Percentiles rank a stretch among this genome's conserved stretches.
Evolutionary conservation across 139 green algal species (phyloP).

Genomic region (Haematococcus lacustris): DNA sequence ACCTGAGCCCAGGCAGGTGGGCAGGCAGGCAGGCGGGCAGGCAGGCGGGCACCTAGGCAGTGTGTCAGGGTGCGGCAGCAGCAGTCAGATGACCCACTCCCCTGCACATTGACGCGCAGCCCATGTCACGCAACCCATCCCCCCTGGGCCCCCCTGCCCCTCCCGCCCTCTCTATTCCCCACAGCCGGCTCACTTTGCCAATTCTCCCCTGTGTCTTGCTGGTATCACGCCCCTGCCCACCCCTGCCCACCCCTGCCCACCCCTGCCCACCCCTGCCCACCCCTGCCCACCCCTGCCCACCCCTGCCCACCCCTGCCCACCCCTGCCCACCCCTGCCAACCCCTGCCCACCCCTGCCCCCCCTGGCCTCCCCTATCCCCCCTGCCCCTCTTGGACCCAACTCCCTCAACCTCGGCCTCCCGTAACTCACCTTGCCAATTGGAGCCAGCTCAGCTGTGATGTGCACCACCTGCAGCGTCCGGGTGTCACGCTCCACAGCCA

Average conservation of each 20-base stretch:
- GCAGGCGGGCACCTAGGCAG: not conserved
- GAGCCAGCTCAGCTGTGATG: constrained; percentile 89
- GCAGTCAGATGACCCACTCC: not conserved
- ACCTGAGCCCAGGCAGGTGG: no score
- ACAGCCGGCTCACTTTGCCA: not conserved
- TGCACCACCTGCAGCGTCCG: constrained; percentile 74
- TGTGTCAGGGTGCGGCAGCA: not conserved
- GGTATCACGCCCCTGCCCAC: no score
- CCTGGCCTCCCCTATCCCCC: not conserved
- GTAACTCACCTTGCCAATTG: constrained; percentile 78
- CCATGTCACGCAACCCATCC: no score
- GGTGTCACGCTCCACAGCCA: constrained; percentile 19
- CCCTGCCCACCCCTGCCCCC: not conserved
- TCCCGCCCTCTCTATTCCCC: no score
- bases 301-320: not conserved
- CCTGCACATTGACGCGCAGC: no score
- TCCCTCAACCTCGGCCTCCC: no score
- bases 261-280: not conserved
- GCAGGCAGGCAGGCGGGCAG: not conserved
- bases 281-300: not conserved
- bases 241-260: no score
- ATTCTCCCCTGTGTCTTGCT: not conserved
- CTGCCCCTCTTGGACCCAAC: no score
- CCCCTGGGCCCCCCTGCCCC: not conserved
- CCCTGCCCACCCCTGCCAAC: not conserved